Conservation (phyloP, 2,329 filamentous ascomycete species). For the Verticillium dahliae region DNA sequence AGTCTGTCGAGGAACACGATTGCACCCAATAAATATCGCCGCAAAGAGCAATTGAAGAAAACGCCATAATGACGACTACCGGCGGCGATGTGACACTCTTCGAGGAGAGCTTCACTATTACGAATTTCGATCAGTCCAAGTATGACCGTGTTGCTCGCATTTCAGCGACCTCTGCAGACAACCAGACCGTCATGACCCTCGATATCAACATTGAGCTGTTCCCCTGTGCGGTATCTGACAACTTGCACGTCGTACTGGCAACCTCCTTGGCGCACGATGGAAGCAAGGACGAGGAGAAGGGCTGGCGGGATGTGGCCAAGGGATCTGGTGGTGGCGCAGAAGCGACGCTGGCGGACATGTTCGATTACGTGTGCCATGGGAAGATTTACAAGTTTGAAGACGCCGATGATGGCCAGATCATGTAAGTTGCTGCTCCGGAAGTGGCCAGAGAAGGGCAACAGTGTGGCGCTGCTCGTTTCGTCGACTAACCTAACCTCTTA, state of each 20-base stretch:
- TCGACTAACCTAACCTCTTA: background rate
- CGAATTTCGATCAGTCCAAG: conserved; percentile 71
- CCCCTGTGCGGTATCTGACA: conserved; percentile 67
- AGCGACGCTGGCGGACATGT: conserved; percentile 66
- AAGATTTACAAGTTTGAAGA: conserved; percentile 89
- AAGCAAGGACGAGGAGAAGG: conserved; percentile 65
- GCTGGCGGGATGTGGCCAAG: conserved; percentile 72
- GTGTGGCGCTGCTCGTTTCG: too few species aligned
- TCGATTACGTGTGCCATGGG: conserved; percentile 81
- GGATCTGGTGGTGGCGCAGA: conserved; percentile 40
- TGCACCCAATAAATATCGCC: too few species aligned
- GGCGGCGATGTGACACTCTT: conserved; percentile 88
- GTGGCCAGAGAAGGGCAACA: too few species aligned
- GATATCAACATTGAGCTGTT: conserved; percentile 95
- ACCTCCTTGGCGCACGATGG: conserved; percentile 85
- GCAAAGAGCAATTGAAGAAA: background rate
- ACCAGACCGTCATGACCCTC: conserved; percentile 69
- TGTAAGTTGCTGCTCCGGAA: conserved; percentile 53
- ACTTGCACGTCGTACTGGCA: conserved; percentile 73
- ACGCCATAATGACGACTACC: conserved; percentile 35
- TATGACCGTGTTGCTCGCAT: conserved; percentile 94
- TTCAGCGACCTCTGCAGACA: conserved; percentile 68
- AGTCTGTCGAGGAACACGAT: too few species aligned
- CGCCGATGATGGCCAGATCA: conserved; percentile 68
- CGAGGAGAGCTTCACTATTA: conserved; percentile 85